Conservation (phyloP, 257 asterid genomes). For the Solanum piurae region DNA sequence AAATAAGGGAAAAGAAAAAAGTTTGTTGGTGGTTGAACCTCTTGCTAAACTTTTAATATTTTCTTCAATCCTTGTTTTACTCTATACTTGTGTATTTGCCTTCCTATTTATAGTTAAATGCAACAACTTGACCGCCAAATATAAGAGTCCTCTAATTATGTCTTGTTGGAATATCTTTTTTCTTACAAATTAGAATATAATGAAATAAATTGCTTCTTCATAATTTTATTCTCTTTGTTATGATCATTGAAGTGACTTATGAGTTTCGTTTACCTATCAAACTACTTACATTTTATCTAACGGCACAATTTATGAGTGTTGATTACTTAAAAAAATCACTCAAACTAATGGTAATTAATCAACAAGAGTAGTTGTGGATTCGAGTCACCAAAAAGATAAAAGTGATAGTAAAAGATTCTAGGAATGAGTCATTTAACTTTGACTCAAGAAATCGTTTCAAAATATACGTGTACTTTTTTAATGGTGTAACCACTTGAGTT, state of each 20-base stretch:
- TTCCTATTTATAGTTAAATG: neutral
- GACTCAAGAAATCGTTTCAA: no score
- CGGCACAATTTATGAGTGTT: neutral
- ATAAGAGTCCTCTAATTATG: neutral
- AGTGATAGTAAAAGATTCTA: no score
- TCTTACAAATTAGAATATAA: neutral
- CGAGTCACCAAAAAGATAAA: no score
- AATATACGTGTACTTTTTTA: neutral
- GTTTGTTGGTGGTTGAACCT: slow-evolving; percentile 27
- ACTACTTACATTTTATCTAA: neutral
- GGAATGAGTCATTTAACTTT: no score
- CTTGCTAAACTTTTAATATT: neutral
- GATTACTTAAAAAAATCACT: neutral
- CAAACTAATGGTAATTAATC: neutral
- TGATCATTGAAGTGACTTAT: neutral
- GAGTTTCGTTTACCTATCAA: neutral
- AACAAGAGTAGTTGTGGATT: no score
- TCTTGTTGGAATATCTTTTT: neutral
- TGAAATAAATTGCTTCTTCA: neutral
- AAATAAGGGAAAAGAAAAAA: slow-evolving; percentile 5
- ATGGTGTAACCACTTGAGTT: neutral
- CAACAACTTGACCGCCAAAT: neutral
- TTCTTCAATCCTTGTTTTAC: neutral
- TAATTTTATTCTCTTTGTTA: neutral
- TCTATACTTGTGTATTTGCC: neutral